phyloP scores from a whole-genome alignment of 306 rosid species.

The Begonia masoniana region DNA sequence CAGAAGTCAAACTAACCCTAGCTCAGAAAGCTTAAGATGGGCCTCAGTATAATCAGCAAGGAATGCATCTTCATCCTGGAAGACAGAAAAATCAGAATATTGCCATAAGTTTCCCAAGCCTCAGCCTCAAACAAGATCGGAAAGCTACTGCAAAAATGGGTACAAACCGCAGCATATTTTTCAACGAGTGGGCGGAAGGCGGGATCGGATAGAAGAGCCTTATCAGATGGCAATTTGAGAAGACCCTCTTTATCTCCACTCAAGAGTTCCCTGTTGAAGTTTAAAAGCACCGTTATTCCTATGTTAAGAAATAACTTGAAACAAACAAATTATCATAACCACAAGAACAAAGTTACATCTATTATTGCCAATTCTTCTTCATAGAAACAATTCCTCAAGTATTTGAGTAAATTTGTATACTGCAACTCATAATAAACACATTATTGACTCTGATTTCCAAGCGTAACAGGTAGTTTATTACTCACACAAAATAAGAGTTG shows the following conservation, averaged over 20 bases:
- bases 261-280: slow-evolving; percentile 42
- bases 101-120: neutral
- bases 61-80: slow-evolving; percentile 86
- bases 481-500: slow-evolving; percentile 75
- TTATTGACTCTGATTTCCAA: neutral
- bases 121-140: neutral
- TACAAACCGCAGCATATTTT: slow-evolving; percentile 75
- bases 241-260: slow-evolving; percentile 82
- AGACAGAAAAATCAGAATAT: neutral
- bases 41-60: slow-evolving; percentile 62
- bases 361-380: neutral
- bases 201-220: slow-evolving; percentile 67
- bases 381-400: neutral
- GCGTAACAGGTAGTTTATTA: neutral
- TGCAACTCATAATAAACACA: no score
- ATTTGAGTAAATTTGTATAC: no score
- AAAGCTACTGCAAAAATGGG: neutral
- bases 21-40: slow-evolving; percentile 82
- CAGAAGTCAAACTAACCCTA: slow-evolving; percentile 39
- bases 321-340: neutral
- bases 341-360: neutral
- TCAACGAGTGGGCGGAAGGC: slow-evolving; percentile 98
- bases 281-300: no score
- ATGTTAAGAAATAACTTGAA: no score
- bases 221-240: slow-evolving; percentile 68